A percentile compares a stretch with the other conserved stretches of the same genome.
These are phyloP conservation scores for Lycium ferocissimum DNA, from an alignment of 257 asterid species.

Conservation along the genomic window DNA sequence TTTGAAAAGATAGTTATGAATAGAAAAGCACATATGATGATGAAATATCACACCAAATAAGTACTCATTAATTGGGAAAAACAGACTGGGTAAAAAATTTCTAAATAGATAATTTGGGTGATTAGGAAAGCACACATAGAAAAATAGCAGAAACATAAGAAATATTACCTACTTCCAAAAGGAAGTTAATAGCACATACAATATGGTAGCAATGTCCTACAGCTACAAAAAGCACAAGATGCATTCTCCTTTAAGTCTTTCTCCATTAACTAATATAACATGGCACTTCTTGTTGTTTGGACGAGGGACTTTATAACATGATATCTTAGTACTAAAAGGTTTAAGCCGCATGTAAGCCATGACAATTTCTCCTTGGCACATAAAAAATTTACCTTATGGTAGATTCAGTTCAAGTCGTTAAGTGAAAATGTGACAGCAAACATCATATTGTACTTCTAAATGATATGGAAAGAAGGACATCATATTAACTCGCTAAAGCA, in stretches of 20 bases:
- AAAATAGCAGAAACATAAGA: neutral
- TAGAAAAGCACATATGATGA: neutral
- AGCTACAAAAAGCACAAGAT: neutral
- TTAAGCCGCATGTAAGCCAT: neutral
- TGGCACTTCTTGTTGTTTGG: slow-evolving; percentile 12
- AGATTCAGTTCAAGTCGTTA: neutral
- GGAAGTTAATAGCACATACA: neutral
- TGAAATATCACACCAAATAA: neutral
- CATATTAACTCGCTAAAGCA: slow-evolving; percentile 4
- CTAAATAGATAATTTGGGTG: neutral
- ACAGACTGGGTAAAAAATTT: neutral
- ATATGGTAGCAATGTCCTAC: neutral
- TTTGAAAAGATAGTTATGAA: neutral
- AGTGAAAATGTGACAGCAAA: neutral
- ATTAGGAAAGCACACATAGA: neutral
- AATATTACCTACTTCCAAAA: slow-evolving; percentile 1
- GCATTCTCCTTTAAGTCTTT: neutral
- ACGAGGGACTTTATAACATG: neutral
- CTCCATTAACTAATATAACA: neutral
- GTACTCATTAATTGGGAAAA: neutral
- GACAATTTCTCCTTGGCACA: neutral
- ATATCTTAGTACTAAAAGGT: neutral
- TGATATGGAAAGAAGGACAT: neutral
- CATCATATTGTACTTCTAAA: neutral
- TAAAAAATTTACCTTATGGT: neutral